Base-by-base conservation (phyloP, 2,329 filamentous ascomycete genomes). In the Scleromitrula shiraiana region DNA sequence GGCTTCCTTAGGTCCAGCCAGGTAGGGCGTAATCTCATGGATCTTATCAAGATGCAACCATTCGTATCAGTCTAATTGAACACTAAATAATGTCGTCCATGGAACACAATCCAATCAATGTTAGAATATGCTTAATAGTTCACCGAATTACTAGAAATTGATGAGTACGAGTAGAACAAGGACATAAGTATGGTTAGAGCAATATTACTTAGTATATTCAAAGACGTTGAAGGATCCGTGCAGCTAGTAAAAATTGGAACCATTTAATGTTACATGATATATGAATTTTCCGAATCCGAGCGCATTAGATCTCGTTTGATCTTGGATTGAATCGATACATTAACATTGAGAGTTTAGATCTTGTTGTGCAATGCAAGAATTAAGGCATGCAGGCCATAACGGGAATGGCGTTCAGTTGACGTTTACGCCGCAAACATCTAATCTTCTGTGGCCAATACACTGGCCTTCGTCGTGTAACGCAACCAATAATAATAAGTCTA, bases 381-480 rank as follows among this genome's bases (percentile, higher is more conserved):
- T 14, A 23, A 42, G 37, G 9, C 17, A 23, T 23, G 26, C 22
- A 22, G 38, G 37, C 15, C 6, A 20, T 20, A 22, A 35, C 30
- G 38, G 29, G 29, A 42, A 36, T 35, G 23, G 29, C 29, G 22
- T 26, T 24, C 6, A 14, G 12, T 35, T 29, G 17, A 35, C 12
- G 14, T 48, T n/a, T 30, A 26, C 30, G 45, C 45, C 45, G 39
- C 38, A 23, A 27, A 42, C 15, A 29, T 44, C 15, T 36, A 36
- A 44, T 36, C 24, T 44, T 23, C 35, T 23, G 30, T 37, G 41
- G 30, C 30, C 30, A 12, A 19, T 7, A 12, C 24, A 23, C 22
- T 17, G 30, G 26, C 30, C 30, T 19, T 12, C 7, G 7, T 23
- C 30, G 10, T 37, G 20, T 43, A 26, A 9, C n/a, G 36, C 20